Percentiles rank a stretch among this genome's conserved stretches.
These are phyloP conservation scores for Drechslera avenae DNA, from an alignment of 2,329 filamentous ascomycete species.

Conservation along the genomic window DNA sequence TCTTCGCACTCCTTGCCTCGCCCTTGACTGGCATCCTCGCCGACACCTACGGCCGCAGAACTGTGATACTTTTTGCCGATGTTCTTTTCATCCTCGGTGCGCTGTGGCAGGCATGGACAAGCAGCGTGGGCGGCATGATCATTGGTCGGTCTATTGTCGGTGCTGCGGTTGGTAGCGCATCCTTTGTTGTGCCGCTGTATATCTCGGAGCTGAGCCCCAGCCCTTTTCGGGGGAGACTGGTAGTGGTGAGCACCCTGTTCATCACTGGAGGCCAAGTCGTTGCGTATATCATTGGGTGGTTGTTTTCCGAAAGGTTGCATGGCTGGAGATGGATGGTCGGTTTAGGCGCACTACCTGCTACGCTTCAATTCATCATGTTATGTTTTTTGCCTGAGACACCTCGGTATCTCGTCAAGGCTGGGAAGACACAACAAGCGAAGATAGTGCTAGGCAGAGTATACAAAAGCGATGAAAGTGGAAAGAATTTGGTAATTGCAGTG, in stretches of 20 bases:
- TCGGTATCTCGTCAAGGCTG: conserved; percentile 77
- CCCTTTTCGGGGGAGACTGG: conserved; percentile 74
- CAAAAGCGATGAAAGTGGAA: conserved; percentile 45
- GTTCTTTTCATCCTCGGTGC: conserved; percentile 72
- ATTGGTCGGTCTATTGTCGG: conserved; percentile 72
- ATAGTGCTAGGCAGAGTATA: conserved; percentile 69
- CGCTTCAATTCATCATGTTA: conserved; percentile 71
- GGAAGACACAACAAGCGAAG: conserved; percentile 65
- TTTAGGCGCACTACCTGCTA: conserved; percentile 76
- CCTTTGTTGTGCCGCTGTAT: conserved; percentile 77
- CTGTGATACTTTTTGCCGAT: conserved; percentile 70
- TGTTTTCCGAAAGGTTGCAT: conserved; percentile 59
- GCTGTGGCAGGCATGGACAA: conserved; percentile 64
- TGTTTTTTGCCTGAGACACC: conserved; percentile 84
- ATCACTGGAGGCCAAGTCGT: conserved; percentile 88
- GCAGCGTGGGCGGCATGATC: conserved; percentile 68
- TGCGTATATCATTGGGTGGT: conserved; percentile 84
- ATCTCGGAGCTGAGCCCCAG: conserved; percentile 85
- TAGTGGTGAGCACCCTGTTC: conserved; percentile 81
- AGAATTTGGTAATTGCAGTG: conserved; percentile 61
- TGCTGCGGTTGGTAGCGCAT: conserved; percentile 74
- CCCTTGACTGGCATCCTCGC: conserved; percentile 63
- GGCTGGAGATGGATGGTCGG: conserved; percentile 95
- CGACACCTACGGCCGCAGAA: conserved; percentile 81
- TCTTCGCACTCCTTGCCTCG: conserved; percentile 62